Evolutionary conservation across 2,329 filamentous ascomycete genomes (phyloP).

Genomic region (Leptodontidium sp.): DNA sequence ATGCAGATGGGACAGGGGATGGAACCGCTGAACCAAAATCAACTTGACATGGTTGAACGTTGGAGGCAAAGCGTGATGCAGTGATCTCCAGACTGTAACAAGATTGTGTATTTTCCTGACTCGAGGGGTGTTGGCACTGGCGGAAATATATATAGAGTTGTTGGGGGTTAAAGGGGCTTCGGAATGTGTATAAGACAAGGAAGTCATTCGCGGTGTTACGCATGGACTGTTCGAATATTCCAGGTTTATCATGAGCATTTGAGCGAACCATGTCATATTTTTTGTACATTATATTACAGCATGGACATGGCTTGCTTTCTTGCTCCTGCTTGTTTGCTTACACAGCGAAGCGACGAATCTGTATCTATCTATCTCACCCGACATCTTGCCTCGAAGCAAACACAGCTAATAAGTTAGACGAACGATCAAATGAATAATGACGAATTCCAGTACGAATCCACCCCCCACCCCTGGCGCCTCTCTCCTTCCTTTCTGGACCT

Average conservation of each 20-base stretch:
- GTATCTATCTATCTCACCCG: background rate
- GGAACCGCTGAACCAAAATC: slow-evolving; percentile 44
- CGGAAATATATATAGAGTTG: background rate
- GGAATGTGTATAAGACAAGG: background rate
- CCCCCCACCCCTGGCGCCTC: background rate
- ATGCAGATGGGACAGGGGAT: slow-evolving; percentile 37
- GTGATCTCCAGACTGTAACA: slow-evolving; percentile 21
- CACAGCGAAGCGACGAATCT: background rate
- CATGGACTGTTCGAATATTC: background rate
- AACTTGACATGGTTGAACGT: slow-evolving; percentile 48
- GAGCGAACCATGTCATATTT: slow-evolving; percentile 5
- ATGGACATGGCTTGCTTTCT: background rate
- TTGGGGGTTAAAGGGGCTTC: background rate
- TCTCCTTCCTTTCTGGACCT: background rate
- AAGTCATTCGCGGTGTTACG: slow-evolving; percentile 7
- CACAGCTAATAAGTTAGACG: background rate
- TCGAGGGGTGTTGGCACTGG: background rate
- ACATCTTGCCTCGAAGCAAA: background rate
- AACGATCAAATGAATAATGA: slow-evolving; percentile 13
- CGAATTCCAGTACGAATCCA: background rate
- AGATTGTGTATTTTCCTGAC: background rate
- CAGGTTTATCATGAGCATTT: background rate
- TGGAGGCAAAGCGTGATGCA: slow-evolving; percentile 49
- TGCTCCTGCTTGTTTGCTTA: background rate
- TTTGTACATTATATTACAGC: slow-evolving; percentile 10